These are phyloP conservation scores for Onygenales sp. DNA, from an alignment of 2,329 filamentous ascomycete species.

Conservation along the genomic window DNA sequence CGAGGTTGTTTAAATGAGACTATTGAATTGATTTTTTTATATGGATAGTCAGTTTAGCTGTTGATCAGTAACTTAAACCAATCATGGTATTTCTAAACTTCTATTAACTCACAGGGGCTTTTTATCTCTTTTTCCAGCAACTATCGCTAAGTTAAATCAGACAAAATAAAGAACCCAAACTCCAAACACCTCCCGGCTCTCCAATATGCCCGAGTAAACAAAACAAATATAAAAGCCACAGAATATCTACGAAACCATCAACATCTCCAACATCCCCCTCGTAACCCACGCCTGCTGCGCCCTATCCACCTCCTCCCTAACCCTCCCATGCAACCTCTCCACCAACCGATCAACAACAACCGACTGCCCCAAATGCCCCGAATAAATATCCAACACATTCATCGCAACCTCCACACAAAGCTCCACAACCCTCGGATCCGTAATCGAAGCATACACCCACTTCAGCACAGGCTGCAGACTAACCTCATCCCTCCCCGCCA, in stretches of 20 bases:
- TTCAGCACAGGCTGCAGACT: constrained; percentile 71
- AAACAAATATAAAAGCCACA: neutral
- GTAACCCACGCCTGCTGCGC: constrained; percentile 76
- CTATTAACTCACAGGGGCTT: neutral
- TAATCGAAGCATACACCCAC: constrained; percentile 74
- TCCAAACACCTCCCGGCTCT: neutral
- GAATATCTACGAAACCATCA: constrained; percentile 29
- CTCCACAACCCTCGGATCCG: constrained; percentile 70
- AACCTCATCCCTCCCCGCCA: constrained; percentile 71
- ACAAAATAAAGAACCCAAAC: neutral
- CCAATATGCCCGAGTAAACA: neutral
- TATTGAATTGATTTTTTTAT: neutral
- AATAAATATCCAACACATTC: constrained; percentile 78
- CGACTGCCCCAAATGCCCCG: constrained; percentile 65
- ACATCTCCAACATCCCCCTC: constrained; percentile 77
- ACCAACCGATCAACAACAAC: constrained; percentile 64
- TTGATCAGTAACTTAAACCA: neutral
- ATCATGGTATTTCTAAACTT: neutral
- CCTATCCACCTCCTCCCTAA: constrained; percentile 68
- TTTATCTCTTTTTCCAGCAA: neutral
- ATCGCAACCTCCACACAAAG: constrained; percentile 77
- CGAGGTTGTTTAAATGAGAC: constrained; percentile 43
- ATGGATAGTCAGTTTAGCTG: too few species aligned
- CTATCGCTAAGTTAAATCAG: neutral
- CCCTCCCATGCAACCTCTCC: constrained; percentile 57